phyloP scores from a whole-genome alignment of 805 yeast species.

The Debaryomyces tyrocola region DNA sequence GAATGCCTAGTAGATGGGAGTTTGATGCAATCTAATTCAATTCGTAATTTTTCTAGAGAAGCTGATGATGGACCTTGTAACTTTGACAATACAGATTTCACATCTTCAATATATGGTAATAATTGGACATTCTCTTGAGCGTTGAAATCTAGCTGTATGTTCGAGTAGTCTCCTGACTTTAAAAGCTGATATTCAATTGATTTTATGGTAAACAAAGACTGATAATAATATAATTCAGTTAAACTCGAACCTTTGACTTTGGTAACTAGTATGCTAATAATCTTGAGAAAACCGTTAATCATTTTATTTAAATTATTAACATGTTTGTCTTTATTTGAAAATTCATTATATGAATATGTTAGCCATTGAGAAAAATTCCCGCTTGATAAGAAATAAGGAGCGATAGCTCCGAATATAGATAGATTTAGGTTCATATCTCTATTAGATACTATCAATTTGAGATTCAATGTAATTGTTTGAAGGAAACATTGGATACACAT shows the following conservation, averaged over 20 bases:
- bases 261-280: slow-evolving; percentile 13
- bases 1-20: not conserved
- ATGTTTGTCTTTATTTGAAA: slow-evolving; percentile 14
- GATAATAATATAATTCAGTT: slow-evolving; percentile 2
- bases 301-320: slow-evolving; percentile 22
- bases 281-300: slow-evolving; percentile 23
- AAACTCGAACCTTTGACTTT: slow-evolving; percentile 2
- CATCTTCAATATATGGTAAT: slow-evolving; percentile 8
- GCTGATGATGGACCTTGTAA: slow-evolving; percentile 3
- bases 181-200: slow-evolving; percentile 7
- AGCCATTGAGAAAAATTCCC: slow-evolving; percentile 25
- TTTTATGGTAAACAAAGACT: slow-evolving; percentile 11
- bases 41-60: not conserved
- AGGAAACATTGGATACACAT: slow-evolving; percentile 25
- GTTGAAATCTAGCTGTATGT: not conserved
- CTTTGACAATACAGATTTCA: not conserved
- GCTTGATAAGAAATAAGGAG: slow-evolving; percentile 15
- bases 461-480: slow-evolving; percentile 19
- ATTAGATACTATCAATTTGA: slow-evolving; percentile 10
- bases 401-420: slow-evolving; percentile 11
- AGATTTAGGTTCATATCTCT: slow-evolving; percentile 10
- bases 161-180: not conserved
- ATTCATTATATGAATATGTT: slow-evolving; percentile 3
- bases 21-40: not conserved
- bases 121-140: not conserved